These are phyloP conservation scores for Apostasia shenzhenica DNA, from an alignment of 106 monocot species.

Conservation along the genomic window DNA sequence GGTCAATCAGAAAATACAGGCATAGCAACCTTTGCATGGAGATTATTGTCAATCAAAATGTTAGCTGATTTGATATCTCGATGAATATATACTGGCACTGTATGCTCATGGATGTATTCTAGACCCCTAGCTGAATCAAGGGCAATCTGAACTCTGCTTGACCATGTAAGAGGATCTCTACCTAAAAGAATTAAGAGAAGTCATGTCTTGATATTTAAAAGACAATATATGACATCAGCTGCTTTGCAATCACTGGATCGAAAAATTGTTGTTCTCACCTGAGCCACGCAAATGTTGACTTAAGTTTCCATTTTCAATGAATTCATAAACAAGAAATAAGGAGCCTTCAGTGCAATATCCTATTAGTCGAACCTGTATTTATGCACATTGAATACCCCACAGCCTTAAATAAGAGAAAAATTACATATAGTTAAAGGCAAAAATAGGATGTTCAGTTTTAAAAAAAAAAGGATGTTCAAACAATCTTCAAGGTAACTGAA, in stretches of 20 bases:
- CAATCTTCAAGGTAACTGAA: too few relatives aligned
- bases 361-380: slow-evolving; percentile 79
- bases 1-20: not conserved
- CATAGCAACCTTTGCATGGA: slow-evolving; percentile 63
- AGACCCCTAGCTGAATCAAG: slow-evolving; percentile 95
- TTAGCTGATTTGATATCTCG: slow-evolving; percentile 97
- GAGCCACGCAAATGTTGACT: slow-evolving; percentile 67
- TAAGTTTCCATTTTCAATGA: slow-evolving; percentile 86
- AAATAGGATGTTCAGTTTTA: too few relatives aligned
- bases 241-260: not conserved
- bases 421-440: too few relatives aligned
- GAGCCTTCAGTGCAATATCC: slow-evolving; percentile 77
- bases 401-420: too few relatives aligned
- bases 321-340: slow-evolving; percentile 85
- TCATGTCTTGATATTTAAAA: not conserved
- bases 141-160: slow-evolving; percentile 82
- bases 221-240: not conserved
- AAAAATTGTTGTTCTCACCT: slow-evolving; percentile 30
- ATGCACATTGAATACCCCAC: too few relatives aligned
- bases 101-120: slow-evolving; percentile 96
- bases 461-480: too few relatives aligned
- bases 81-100: slow-evolving; percentile 86
- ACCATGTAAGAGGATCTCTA: slow-evolving; percentile 67
- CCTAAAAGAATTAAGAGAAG: slow-evolving; percentile 20
- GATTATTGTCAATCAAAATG: slow-evolving; percentile 83